Evolutionary conservation across 441 rosid species (phyloP).

Genomic region (Biscutella auriculata): DNA sequence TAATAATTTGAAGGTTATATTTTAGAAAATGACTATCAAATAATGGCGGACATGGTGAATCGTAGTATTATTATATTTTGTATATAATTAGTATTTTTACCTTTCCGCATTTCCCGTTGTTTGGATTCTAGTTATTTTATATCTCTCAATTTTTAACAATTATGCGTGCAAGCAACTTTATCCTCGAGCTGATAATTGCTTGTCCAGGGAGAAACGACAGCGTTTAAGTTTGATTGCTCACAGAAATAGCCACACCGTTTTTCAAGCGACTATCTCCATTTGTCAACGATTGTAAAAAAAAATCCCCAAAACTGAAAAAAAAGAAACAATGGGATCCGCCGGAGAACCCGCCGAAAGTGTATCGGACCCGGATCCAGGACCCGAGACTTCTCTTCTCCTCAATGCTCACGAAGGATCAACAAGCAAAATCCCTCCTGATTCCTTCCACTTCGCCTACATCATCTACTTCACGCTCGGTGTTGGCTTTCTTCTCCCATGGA

Average conservation of each 20-base stretch:
- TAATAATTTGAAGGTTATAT: too few relatives aligned
- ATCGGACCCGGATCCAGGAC: slow-evolving; percentile 27
- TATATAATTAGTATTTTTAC: too few relatives aligned
- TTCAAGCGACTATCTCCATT: not conserved
- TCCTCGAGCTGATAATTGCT: not conserved
- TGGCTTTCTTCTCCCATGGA: slow-evolving; percentile 90
- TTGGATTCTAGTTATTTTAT: too few relatives aligned
- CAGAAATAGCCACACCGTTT: not conserved
- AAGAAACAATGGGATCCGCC: slow-evolving; percentile 34
- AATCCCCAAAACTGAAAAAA: not conserved
- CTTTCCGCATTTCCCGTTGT: too few relatives aligned
- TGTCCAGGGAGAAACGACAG: not conserved
- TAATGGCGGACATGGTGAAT: too few relatives aligned
- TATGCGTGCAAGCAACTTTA: too few relatives aligned
- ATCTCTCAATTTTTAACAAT: too few relatives aligned
- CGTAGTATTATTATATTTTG: too few relatives aligned
- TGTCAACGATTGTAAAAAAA: slow-evolving; percentile 14
- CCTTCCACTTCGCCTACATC: slow-evolving; percentile 59
- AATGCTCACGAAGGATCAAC: not conserved
- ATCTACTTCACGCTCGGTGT: slow-evolving; percentile 72
- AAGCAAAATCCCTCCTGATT: slow-evolving; percentile 39
- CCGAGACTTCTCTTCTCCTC: slow-evolving; percentile 46
- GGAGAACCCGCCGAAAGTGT: not conserved
- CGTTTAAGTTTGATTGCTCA: too few relatives aligned
- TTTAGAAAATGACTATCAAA: too few relatives aligned